phyloP scores from a whole-genome alignment of 2,329 filamentous ascomycete species.

The Fusarium chlamydosporum region DNA sequence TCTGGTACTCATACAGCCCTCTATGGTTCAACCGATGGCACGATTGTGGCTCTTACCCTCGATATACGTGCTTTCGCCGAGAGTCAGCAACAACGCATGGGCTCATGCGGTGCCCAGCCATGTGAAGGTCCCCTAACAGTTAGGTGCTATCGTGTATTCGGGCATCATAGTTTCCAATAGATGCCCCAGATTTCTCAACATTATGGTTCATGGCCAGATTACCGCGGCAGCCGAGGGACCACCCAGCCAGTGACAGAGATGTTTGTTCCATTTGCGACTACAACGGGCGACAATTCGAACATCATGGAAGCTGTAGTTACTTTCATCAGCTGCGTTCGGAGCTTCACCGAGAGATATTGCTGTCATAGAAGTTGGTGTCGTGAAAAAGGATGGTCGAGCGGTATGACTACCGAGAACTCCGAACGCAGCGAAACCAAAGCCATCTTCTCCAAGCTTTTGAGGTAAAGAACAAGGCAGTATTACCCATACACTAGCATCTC shows the following conservation, averaged over 20 bases:
- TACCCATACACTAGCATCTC: not conserved
- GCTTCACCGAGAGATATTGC: conserved; percentile 28
- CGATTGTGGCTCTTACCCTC: conserved; percentile 8
- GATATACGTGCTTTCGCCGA: conserved; percentile 7
- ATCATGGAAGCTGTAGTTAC: not conserved
- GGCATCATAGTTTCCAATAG: no score
- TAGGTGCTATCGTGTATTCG: no score
- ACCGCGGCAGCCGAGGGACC: not conserved
- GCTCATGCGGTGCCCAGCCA: no score
- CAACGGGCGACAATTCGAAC: conserved; percentile 1
- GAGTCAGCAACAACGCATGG: not conserved
- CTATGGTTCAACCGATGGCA: not conserved
- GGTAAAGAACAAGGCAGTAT: not conserved
- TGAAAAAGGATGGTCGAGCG: not conserved
- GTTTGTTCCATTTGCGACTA: not conserved
- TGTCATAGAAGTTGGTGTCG: not conserved
- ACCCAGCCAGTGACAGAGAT: not conserved
- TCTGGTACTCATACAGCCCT: not conserved
- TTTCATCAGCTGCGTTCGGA: conserved; percentile 19
- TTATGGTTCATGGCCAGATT: not conserved
- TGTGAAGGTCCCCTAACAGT: no score
- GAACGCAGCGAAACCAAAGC: not conserved
- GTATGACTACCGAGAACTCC: conserved; percentile 1
- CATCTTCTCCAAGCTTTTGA: not conserved
- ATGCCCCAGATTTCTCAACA: no score